Conservation (phyloP, 2,329 filamentous ascomycete genomes). For the Alternaria sp. region DNA sequence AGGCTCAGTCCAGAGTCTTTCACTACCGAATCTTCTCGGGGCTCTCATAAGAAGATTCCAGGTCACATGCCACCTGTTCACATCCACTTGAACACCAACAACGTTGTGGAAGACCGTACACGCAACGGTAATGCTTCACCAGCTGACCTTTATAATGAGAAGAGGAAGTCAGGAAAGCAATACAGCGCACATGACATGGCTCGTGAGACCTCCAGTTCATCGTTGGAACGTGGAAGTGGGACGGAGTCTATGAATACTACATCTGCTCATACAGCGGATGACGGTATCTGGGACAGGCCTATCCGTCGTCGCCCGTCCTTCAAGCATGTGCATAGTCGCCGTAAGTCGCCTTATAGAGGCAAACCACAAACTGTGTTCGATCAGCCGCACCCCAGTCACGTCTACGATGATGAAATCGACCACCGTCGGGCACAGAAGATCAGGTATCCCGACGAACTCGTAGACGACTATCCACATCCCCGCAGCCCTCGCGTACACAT, state of each 20-base stretch:
- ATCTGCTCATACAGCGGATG: slow-evolving; percentile 31
- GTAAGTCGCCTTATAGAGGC: background rate
- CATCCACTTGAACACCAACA: slow-evolving; percentile 28
- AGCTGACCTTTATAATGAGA: slow-evolving; percentile 15
- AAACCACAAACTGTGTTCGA: background rate
- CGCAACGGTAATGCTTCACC: slow-evolving; percentile 21
- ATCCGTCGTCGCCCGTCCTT: slow-evolving; percentile 9
- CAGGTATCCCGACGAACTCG: slow-evolving; percentile 8
- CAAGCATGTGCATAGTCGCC: slow-evolving; percentile 7
- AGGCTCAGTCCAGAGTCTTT: slow-evolving; percentile 27
- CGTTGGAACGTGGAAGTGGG: slow-evolving; percentile 32
- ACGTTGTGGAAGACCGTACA: slow-evolving; percentile 20
- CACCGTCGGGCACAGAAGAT: slow-evolving; percentile 2
- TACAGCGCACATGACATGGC: slow-evolving; percentile 26
- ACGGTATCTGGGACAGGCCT: slow-evolving; percentile 31
- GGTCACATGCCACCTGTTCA: slow-evolving; percentile 30
- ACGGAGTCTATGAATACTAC: slow-evolving; percentile 30
- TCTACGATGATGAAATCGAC: slow-evolving; percentile 18
- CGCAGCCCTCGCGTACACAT: background rate
- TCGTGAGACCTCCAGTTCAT: slow-evolving; percentile 21
- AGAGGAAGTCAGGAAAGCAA: slow-evolving; percentile 18
- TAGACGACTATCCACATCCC: slow-evolving; percentile 17
- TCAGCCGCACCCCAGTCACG: slow-evolving; percentile 16
- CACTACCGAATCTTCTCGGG: slow-evolving; percentile 28
- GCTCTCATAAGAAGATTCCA: slow-evolving; percentile 15